Percentiles rank a stretch among this genome's conserved stretches.
These are phyloP conservation scores for Neurospora sp. DNA, from an alignment of 495 filamentous ascomycete genomes.

Conservation along the genomic window DNA sequence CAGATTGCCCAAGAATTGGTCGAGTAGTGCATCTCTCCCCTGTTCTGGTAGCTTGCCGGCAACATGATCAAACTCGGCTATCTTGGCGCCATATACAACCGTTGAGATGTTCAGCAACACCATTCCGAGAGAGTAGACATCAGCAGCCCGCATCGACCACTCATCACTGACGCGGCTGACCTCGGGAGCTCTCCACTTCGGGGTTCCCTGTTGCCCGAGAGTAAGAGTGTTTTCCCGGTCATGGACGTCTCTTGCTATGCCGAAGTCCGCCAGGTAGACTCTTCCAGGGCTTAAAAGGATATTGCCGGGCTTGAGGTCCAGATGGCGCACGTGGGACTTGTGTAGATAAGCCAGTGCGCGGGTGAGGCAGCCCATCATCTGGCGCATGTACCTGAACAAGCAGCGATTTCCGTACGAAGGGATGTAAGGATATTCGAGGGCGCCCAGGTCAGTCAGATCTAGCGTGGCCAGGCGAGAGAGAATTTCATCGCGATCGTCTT, in stretches of 20 bases:
- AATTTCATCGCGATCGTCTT: conserved; percentile 24
- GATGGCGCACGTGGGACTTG: conserved; percentile 27
- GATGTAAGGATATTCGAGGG: conserved; percentile 6
- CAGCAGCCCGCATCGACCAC: conserved; percentile 27
- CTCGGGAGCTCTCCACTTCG: conserved; percentile 29
- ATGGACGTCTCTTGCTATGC: conserved; percentile 29
- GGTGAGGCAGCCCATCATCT: conserved; percentile 28
- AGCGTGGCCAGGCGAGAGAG: conserved; percentile 18
- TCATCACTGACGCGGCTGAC: conserved; percentile 15
- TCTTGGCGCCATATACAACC: conserved; percentile 16
- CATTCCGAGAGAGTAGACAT: conserved; percentile 29
- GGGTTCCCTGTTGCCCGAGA: conserved; percentile 21
- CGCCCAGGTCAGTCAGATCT: conserved; percentile 19
- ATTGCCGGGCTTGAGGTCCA: conserved; percentile 34
- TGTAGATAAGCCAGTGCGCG: conserved; percentile 33
- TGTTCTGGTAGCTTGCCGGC: conserved; percentile 16
- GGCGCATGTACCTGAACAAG: conserved; percentile 18
- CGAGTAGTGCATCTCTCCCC: conserved; percentile 17
- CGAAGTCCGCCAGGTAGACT: conserved; percentile 35
- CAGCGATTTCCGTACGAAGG: not conserved
- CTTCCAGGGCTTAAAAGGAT: conserved; percentile 27
- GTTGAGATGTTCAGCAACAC: conserved; percentile 27
- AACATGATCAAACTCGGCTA: conserved; percentile 27
- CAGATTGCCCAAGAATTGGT: conserved; percentile 15
- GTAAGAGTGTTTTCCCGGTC: conserved; percentile 26